Conservation (phyloP, 2,329 filamentous ascomycete genomes). For the Venturia asperata region DNA sequence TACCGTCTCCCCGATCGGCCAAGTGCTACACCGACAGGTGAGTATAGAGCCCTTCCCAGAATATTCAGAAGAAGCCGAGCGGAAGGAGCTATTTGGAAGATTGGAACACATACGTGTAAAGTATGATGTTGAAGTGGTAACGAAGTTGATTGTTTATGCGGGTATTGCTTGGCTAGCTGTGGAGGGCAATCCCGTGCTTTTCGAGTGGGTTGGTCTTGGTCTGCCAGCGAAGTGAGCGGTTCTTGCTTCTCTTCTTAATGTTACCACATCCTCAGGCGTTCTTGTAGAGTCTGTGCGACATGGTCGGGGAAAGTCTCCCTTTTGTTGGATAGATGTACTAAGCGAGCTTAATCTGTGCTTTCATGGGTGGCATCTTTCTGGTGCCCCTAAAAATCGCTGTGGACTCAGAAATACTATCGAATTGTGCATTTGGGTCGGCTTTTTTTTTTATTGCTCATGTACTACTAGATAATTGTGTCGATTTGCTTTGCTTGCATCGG, state of each 20-base stretch:
- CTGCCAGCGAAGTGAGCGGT: conserved; percentile 22
- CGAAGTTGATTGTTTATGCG: conserved; percentile 89
- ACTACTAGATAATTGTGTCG: no score
- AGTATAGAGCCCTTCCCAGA: conserved; percentile 12
- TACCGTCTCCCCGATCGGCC: conserved; percentile 3
- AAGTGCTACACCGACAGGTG: neutral
- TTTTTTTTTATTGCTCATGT: no score
- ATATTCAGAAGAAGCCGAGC: conserved; percentile 28
- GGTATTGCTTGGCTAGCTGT: conserved; percentile 81
- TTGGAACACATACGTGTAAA: conserved; percentile 80
- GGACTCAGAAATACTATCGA: no score
- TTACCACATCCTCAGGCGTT: neutral
- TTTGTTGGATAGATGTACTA: neutral
- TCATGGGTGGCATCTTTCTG: no score
- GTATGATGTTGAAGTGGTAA: conserved; percentile 98
- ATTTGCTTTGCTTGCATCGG: no score
- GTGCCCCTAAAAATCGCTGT: no score
- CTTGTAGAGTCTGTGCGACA: neutral
- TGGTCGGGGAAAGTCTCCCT: neutral
- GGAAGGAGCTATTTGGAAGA: conserved; percentile 68
- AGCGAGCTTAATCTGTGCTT: neutral
- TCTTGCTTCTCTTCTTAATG: neutral
- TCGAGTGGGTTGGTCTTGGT: conserved; percentile 53
- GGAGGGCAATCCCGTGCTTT: conserved; percentile 65
- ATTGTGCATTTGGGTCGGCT: no score